Evolutionary conservation across 768 basidiomycete genomes (phyloP).

Genomic region (Lentinus tigrinus): DNA sequence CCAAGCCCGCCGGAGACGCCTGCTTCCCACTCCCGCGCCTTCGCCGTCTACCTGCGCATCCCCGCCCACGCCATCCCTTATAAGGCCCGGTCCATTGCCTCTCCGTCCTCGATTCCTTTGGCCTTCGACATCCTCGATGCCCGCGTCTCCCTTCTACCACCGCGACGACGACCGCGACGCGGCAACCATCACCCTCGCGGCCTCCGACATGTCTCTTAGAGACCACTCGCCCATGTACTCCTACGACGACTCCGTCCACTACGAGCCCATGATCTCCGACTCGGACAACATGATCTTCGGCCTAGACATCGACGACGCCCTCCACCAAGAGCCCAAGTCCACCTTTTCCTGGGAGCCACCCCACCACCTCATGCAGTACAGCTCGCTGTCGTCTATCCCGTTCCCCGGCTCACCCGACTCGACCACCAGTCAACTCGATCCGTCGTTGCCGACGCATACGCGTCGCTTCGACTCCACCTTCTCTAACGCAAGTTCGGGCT

Average conservation of each 20-base stretch:
- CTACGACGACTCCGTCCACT: conserved; percentile 28
- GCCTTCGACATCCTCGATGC: conserved; percentile 22
- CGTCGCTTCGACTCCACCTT: conserved; percentile 26
- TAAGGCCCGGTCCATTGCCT: conserved; percentile 32
- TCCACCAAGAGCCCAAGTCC: conserved; percentile 27
- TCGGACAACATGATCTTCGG: conserved; percentile 58
- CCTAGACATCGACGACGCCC: conserved; percentile 54
- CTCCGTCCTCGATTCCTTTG: conserved; percentile 22
- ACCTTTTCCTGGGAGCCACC: conserved; percentile 40
- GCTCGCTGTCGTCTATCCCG: conserved; percentile 37
- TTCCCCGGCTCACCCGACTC: conserved; percentile 41
- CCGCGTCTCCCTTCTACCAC: conserved; percentile 29
- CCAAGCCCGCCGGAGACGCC: conserved; percentile 29
- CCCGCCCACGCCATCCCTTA: conserved; percentile 36
- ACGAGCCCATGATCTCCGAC: conserved; percentile 37
- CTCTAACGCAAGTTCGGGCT: conserved; percentile 27
- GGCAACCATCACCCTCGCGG: conserved; percentile 28
- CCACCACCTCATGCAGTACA: conserved; percentile 31
- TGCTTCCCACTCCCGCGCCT: conserved; percentile 16
- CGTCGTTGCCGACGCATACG: conserved; percentile 33
- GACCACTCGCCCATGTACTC: conserved; percentile 29
- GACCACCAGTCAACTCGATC: conserved; percentile 40
- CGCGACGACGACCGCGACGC: conserved; percentile 43
- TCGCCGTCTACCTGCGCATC: conserved; percentile 22
- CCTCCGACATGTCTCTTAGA: conserved; percentile 27